Evolutionary conservation across 2,329 filamentous ascomycete species (phyloP), one percentile per base, ranked within the genome.

Genomic region (Pyrenochaeta sp.): DNA sequence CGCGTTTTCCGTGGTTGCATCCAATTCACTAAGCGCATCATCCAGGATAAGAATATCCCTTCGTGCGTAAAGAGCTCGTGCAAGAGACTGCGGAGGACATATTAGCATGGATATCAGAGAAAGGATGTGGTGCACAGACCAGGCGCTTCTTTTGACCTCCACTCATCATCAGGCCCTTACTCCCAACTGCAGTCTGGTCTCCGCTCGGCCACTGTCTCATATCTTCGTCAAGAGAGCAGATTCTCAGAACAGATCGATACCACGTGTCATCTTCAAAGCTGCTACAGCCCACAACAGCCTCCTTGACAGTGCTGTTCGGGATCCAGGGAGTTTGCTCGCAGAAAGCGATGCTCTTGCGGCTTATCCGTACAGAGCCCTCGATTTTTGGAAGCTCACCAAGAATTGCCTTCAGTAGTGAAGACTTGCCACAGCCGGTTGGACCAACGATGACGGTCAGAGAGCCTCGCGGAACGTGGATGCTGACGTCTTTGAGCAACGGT

Each of bases 101-200:
- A 19, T 19, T 19, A 19, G 19, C 19, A 19, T 19, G 19, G 19
- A 19, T 19, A 19, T 19, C 19, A 19, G 19, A 19, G 19, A 19
- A 19, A 22, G n/a, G 9, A 19, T 3, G 39, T 9, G 19, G 22
- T 8, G 9, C 7, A n/a, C 39, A 8, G 5, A 42, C 39, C 51
- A 84, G 76, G 19, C 82, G 76, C 59, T 83, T 80, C 50, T 79
- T 80, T 60, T 85, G 83, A 3, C 83, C 83, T 15, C 82, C 82
- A 62, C 80, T 82, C 5, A 84, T 73, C 4, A 77, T 73, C 48
- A 82, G 72, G 10, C 82, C 83, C 54, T 80, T 79, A 61, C 77
- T 82, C 13, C 82, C 82, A 44, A 83, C 78, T 22, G 80, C 65
- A 3, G 81, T 82, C 30, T 74, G 60, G 48, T 78, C 62, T 13